Percentiles rank a stretch among this genome's conserved stretches.
phyloP scores from a whole-genome alignment of 352 stramenopile genomes.

The Pythium utonaiense region DNA sequence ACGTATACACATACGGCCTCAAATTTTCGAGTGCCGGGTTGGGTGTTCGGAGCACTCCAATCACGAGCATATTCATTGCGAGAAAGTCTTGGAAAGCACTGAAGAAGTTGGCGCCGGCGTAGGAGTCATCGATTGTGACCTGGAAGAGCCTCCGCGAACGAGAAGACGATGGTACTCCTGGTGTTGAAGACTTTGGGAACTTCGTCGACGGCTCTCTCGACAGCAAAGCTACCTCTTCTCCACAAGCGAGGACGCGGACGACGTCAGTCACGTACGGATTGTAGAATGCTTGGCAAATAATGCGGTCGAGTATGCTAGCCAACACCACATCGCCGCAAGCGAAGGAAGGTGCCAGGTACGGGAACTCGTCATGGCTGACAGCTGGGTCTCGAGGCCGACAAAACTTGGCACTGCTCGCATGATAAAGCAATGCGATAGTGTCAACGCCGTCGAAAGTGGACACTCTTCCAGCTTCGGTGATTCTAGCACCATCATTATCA shows the following conservation, averaged over 20 bases:
- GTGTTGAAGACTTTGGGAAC: not conserved
- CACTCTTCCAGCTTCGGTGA: not conserved
- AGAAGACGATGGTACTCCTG: not conserved
- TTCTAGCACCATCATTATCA: not conserved
- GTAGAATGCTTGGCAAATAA: slow-evolving; percentile 76
- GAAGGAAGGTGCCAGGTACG: slow-evolving; percentile 52
- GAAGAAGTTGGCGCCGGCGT: slow-evolving; percentile 38
- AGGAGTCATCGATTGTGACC: slow-evolving; percentile 34
- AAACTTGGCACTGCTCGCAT: slow-evolving; percentile 47
- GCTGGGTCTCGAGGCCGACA: slow-evolving; percentile 45
- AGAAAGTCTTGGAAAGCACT: slow-evolving; percentile 49
- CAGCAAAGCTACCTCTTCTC: slow-evolving; percentile 12
- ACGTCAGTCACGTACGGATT: slow-evolving; percentile 76
- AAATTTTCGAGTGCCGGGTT: slow-evolving; percentile 45
- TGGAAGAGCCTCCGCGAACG: slow-evolving; percentile 29
- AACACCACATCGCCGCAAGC: slow-evolving; percentile 54
- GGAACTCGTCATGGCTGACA: slow-evolving; percentile 41
- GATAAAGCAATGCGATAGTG: slow-evolving; percentile 40
- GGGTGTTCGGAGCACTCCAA: slow-evolving; percentile 45
- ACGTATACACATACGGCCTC: slow-evolving; percentile 63
- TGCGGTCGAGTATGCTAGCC: slow-evolving; percentile 51
- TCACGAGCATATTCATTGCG: slow-evolving; percentile 36
- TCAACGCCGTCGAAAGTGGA: slow-evolving; percentile 17
- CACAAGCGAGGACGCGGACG: slow-evolving; percentile 43
- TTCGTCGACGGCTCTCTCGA: not conserved